phyloP scores from a whole-genome alignment of 2,329 filamentous ascomycete species.

The Hypoxylon sp. region DNA sequence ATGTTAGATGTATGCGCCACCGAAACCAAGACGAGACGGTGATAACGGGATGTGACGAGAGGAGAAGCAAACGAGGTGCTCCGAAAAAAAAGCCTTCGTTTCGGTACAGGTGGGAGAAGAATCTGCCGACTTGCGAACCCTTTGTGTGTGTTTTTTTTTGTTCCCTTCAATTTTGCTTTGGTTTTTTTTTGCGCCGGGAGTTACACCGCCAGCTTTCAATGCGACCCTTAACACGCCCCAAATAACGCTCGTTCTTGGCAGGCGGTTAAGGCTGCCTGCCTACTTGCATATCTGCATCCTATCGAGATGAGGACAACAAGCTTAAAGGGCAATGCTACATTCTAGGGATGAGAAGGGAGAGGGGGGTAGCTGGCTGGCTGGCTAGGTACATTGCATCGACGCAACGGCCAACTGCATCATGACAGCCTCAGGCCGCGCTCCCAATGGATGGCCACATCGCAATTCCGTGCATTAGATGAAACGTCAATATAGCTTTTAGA shows the following conservation, averaged over 20 bases:
- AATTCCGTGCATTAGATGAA: slow-evolving; percentile 38
- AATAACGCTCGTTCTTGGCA: slow-evolving; percentile 31
- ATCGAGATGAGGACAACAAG: slow-evolving; percentile 28
- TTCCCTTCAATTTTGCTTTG: background rate
- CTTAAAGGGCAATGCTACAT: no score
- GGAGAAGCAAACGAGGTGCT: no score
- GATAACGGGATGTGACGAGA: slow-evolving; percentile 25
- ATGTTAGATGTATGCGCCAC: slow-evolving; percentile 1
- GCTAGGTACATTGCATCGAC: slow-evolving; percentile 14
- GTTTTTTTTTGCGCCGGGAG: slow-evolving; percentile 32
- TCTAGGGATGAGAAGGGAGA: no score
- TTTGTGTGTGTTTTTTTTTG: slow-evolving; percentile 1
- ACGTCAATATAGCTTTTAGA: slow-evolving; percentile 33
- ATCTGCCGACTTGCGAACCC: slow-evolving; percentile 29
- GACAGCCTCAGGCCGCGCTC: slow-evolving; percentile 20
- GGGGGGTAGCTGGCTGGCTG: slow-evolving; percentile 6
- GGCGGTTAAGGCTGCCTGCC: slow-evolving; percentile 36
- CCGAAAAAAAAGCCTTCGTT: slow-evolving; percentile 5
- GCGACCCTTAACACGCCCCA: slow-evolving; percentile 16
- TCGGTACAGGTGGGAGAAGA: slow-evolving; percentile 4
- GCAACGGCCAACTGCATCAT: slow-evolving; percentile 32
- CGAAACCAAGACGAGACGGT: slow-evolving; percentile 20
- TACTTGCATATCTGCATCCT: slow-evolving; percentile 31
- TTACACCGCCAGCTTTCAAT: slow-evolving; percentile 36
- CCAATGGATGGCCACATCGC: slow-evolving; percentile 22